These are phyloP conservation scores for Euphrasia arctica DNA, from an alignment of 305 asterid species.

Conservation along the genomic window DNA sequence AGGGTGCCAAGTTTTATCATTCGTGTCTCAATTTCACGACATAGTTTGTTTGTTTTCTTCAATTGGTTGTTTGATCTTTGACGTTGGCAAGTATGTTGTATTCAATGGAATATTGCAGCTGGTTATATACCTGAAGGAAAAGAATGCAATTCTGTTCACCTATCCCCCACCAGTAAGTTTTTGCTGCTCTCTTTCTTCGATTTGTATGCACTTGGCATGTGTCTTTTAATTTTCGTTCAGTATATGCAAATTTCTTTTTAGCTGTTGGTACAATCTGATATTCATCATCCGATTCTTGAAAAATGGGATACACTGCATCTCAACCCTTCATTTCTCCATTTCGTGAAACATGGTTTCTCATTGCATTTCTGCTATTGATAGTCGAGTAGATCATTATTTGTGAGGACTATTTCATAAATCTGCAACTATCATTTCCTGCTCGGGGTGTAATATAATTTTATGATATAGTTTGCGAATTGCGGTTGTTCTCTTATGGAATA, in stretches of 20 bases:
- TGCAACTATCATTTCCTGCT: neutral
- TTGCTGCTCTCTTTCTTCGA: conserved; percentile 16
- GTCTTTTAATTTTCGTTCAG: conserved; percentile 5
- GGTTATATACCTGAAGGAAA: conserved; percentile 63
- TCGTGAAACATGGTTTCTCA: too few species aligned
- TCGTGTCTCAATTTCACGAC: neutral
- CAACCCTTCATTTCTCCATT: neutral
- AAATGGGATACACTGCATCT: neutral
- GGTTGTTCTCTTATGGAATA: neutral
- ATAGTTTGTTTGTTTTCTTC: conserved; percentile 1
- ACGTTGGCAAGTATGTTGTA: conserved; percentile 77
- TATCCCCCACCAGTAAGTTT: conserved; percentile 77
- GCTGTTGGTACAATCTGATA: conserved; percentile 7
- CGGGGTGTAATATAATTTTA: neutral
- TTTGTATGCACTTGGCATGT: conserved; percentile 19
- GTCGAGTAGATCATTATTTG: too few species aligned
- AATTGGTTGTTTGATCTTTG: conserved; percentile 50
- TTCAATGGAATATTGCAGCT: conserved; percentile 70
- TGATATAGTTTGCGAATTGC: neutral
- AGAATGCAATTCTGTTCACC: conserved; percentile 78
- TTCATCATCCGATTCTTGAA: conserved; percentile 5
- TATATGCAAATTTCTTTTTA: neutral
- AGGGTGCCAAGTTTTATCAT: conserved; percentile 5
- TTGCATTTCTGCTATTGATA: too few species aligned
- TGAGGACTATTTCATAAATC: neutral